A percentile compares a stretch with the other conserved stretches of the same genome.
Evolutionary conservation across 495 filamentous ascomycete genomes (phyloP).

Genomic region (Neurospora sp.): DNA sequence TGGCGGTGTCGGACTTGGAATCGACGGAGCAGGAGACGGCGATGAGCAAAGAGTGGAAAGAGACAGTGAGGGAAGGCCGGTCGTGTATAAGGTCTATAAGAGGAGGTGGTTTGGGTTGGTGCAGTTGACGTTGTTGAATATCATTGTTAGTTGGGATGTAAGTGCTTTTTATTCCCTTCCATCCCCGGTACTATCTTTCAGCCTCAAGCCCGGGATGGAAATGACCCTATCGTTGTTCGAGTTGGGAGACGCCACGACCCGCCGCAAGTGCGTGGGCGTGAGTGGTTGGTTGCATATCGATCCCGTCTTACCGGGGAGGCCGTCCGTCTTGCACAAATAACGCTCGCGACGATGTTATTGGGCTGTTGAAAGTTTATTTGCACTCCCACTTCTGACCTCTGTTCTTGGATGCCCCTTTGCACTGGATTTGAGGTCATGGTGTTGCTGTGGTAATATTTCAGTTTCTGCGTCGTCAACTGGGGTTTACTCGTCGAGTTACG

Average conservation of each 20-base stretch:
- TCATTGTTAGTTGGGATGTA: slow-evolving; percentile 93
- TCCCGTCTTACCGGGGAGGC: neutral
- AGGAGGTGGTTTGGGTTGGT: slow-evolving; percentile 80
- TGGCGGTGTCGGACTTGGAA: neutral
- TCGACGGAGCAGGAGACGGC: neutral
- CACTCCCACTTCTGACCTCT: neutral
- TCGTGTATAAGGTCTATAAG: slow-evolving; percentile 69
- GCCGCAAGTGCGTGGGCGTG: neutral
- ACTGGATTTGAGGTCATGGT: neutral
- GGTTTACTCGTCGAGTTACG: neutral
- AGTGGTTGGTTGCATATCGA: neutral
- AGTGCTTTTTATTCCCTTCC: slow-evolving; percentile 25
- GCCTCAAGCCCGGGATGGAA: neutral
- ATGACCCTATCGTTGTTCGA: neutral
- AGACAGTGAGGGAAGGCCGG: slow-evolving; percentile 9
- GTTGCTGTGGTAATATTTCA: neutral
- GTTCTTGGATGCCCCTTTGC: neutral
- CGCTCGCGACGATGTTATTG: neutral
- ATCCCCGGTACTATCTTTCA: neutral
- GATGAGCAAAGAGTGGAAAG: neutral
- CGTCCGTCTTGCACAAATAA: neutral
- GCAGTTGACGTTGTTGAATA: slow-evolving; percentile 79
- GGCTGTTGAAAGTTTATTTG: neutral
- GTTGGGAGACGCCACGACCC: neutral
- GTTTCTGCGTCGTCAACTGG: neutral